phyloP scores from a whole-genome alignment of 306 rosid genomes.

The Prunus mongolica region DNA sequence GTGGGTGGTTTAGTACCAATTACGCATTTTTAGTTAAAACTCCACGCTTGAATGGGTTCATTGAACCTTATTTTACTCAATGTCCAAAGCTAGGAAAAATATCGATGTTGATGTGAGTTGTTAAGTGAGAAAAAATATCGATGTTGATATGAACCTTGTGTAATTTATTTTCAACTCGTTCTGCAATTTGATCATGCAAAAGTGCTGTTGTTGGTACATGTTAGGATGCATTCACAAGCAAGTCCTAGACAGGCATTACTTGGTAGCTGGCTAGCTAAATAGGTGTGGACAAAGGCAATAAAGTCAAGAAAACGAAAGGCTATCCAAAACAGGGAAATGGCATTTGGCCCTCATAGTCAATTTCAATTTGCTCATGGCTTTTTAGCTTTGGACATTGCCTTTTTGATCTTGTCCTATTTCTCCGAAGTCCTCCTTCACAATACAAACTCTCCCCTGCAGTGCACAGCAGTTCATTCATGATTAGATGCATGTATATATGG shows the following conservation, averaged over 20 bases:
- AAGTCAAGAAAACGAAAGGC: conserved; percentile 57
- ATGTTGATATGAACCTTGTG: no score
- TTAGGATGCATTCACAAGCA: conserved; percentile 35
- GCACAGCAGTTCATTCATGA: neutral
- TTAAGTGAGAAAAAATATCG: no score
- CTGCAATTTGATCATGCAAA: neutral
- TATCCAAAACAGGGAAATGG: conserved; percentile 19
- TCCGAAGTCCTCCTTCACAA: neutral
- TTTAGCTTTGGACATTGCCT: neutral
- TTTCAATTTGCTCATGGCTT: neutral
- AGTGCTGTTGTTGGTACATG: conserved; percentile 5
- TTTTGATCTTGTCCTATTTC: neutral
- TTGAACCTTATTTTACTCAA: no score
- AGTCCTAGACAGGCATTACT: neutral
- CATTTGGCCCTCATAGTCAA: neutral
- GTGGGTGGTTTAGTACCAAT: no score
- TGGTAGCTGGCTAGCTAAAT: neutral
- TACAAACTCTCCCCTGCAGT: neutral
- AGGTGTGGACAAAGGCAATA: conserved; percentile 39
- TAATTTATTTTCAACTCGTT: neutral
- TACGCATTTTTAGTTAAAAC: no score
- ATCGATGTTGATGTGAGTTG: no score
- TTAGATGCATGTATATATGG: neutral
- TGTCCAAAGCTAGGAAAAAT: no score
- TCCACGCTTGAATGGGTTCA: no score